phyloP scores from a whole-genome alignment of 1,139 yeast genomes.

The Debaryomyces robertsiae region DNA sequence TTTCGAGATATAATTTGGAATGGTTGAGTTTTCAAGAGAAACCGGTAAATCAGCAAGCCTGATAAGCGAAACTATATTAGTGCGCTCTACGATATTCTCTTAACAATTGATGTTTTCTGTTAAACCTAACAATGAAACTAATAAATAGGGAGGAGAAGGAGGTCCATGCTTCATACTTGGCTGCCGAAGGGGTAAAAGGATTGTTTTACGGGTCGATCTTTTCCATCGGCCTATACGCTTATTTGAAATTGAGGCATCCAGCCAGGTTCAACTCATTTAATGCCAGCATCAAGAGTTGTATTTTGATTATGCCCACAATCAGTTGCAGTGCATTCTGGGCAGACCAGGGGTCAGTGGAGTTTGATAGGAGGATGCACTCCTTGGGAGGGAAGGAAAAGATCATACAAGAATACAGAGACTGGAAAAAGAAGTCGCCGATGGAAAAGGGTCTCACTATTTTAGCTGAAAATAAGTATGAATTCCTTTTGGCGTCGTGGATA shows the following conservation, averaged over 20 bases:
- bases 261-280: conserved; percentile 37
- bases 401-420: conserved; percentile 51
- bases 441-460: conserved; percentile 51
- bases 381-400: conserved; percentile 36
- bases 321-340: conserved; percentile 45
- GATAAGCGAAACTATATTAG: background rate
- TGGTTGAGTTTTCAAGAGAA: background rate
- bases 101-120: background rate
- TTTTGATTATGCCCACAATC: conserved; percentile 46
- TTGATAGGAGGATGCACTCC: conserved; percentile 43
- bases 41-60: background rate
- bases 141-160: conserved; percentile 42
- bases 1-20: conserved; percentile 1
- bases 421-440: conserved; percentile 48
- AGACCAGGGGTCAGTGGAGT: conserved; percentile 53
- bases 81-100: conserved; percentile 1
- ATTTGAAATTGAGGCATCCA: conserved; percentile 38
- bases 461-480: conserved; percentile 67
- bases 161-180: conserved; percentile 42
- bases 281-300: conserved; percentile 43
- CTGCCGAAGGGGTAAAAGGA: conserved; percentile 45
- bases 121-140: conserved; percentile 37
- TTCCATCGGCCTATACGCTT: conserved; percentile 38
- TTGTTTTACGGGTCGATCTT: conserved; percentile 39
- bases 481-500: conserved; percentile 83